Base-by-base conservation (phyloP, 805 yeast species). In the Maudiozyma bulderi region DNA sequence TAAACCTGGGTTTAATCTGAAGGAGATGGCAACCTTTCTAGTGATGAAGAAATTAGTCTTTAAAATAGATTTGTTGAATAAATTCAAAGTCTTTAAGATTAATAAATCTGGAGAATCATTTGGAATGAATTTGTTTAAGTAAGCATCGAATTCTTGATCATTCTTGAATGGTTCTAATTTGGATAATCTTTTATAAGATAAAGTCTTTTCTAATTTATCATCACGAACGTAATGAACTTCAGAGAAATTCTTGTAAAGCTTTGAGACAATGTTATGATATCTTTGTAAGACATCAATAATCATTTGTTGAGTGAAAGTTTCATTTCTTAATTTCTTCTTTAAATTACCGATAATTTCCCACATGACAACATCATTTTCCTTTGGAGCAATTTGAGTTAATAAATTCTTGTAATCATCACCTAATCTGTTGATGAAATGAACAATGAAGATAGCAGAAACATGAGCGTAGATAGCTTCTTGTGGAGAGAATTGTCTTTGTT, bases 381-480 rank as follows among this genome's bases (percentile, higher is more conserved):
- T 69, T 32, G 81, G 73, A 56, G 81, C 84, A 51, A 90, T 73
- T 52, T 89, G 73, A 34, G 75, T 70, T 51, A 80, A 68, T 61
- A 91, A 74, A 43, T 87, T 76, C 56, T 74, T 78, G 68, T 86
- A 90, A 68, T 90, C 97, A 2, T 95, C 81, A 32, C 98, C 97
- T 62, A 91, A 76, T 64, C 98, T 78, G 73, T 93, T 93, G 67
- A 91, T 77, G 72, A 91, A 93, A 69, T 93, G 98, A 35, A 95
- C 84, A 46, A 88, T 95, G 64, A 93, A 91, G 52, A 88, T 86
- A 43, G 86, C 84, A 59, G 91, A 95, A 67, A 89, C 84, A 67
- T 91, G 98, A 43, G 97, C 95, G 65, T 93, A 93, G 50, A 89
- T 83, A 43, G 90, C 81, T 70, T 93, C 99, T 70, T 91, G 98